Conservation (phyloP, 495 filamentous ascomycete species). For the Emericellopsis terricola region DNA sequence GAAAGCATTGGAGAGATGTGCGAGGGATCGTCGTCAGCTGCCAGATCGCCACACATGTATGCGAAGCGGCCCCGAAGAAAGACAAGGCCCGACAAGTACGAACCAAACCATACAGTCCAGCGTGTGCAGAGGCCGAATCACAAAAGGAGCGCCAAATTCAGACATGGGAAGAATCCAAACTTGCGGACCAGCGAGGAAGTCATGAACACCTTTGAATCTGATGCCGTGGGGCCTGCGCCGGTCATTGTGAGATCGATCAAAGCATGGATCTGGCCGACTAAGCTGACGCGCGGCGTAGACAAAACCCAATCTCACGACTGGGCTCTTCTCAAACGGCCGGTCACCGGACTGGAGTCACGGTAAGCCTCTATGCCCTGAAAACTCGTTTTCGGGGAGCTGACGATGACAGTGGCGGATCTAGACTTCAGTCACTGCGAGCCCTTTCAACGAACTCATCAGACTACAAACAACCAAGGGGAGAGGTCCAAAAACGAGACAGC, state of each 20-base stretch:
- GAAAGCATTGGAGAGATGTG: no score
- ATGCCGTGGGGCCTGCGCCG: no score
- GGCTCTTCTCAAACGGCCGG: constrained; percentile 56
- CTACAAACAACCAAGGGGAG: no score
- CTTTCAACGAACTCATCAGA: no score
- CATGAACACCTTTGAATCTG: constrained; percentile 43
- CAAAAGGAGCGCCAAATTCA: not conserved
- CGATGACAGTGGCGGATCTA: constrained; percentile 50
- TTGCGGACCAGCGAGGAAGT: constrained; percentile 24
- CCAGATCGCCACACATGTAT: constrained; percentile 14
- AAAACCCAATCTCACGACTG: constrained; percentile 28
- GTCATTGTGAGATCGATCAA: no score
- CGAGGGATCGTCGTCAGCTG: not conserved
- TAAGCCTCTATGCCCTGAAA: no score
- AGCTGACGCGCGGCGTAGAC: no score
- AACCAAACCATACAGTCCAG: constrained; percentile 26
- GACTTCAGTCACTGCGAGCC: constrained; percentile 52
- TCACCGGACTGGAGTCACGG: constrained; percentile 35
- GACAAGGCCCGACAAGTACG: constrained; percentile 38
- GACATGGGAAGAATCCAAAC: constrained; percentile 3
- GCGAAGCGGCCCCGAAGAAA: constrained; percentile 42
- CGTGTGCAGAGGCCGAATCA: constrained; percentile 11
- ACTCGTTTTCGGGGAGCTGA: no score
- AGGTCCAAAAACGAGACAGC: no score
- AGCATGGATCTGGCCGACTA: no score